Base-by-base conservation (phyloP, 768 basidiomycete species). In the Cyclocybe aegerita region DNA sequence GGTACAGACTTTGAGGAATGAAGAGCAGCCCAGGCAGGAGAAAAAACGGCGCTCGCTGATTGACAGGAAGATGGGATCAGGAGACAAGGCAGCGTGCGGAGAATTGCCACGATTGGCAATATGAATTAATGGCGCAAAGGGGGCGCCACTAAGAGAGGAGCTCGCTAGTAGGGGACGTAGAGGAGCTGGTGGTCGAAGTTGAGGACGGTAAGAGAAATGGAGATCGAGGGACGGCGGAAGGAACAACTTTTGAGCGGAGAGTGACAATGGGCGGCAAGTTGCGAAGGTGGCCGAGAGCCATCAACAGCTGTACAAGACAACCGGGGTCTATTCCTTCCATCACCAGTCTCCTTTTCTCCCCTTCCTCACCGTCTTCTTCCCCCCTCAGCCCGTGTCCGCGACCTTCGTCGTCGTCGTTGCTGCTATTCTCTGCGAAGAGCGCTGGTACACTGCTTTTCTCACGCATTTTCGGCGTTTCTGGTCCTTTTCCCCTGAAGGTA, bases 301-400 rank as follows among this genome's bases (percentile, higher is more conserved):
- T 56, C 59, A 60, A 59, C 61, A 62, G 54, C 52, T 52, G 58
- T 47, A 49, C 58, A 55, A 56, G 54, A 55, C 61, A 61, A 61
- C 60, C 57, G 58, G 60, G 53, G 53, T 55, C 57, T 55, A 46
- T 59, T 48, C 43, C 46, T 53, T 55, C 53, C 52, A 54, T 59
- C 56, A 53, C 43, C 54, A 52, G 33, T 45, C 39, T 54, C 38
- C 49, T 54, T 57, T 54, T 46, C 52, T 54, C 56, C 56, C 60
- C 57, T 59, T 55, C 59, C 60, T 55, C 54, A 58, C 52, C 59
- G 41, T 54, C 57, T 52, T 55, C 51, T 34, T 49, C 50, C 50
- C 50, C 36, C 43, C 56, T 36, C 52, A 41, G 17, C 36, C 43
- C 36, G 43, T 52, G 43, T 57, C 54, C 29, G 48, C 54, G 46